These are phyloP conservation scores for Hypoxylon sp. DNA, from an alignment of 2,329 filamentous ascomycete genomes.

Conservation along the genomic window DNA sequence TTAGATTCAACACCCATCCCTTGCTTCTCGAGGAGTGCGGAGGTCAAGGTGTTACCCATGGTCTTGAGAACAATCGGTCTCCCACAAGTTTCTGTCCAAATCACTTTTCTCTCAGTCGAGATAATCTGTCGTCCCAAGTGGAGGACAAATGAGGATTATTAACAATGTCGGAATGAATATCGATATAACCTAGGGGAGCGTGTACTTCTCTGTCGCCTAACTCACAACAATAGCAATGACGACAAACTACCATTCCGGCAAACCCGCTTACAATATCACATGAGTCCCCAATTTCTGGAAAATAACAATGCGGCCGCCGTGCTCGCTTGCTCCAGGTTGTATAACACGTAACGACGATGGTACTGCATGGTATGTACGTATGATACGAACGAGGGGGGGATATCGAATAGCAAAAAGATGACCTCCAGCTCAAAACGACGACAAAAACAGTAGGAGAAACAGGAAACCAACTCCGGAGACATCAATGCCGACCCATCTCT, in stretches of 20 bases:
- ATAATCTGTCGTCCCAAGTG: conserved; percentile 12
- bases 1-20: conserved; percentile 7
- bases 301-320: conserved; percentile 35
- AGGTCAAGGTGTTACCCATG: conserved; percentile 2
- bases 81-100: conserved; percentile 12
- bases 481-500: conserved; percentile 44
- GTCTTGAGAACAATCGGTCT: conserved; percentile 13
- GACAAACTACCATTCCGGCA: conserved; percentile 38
- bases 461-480: conserved; percentile 46
- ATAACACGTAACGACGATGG: conserved; percentile 43
- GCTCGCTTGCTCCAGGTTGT: conserved; percentile 38
- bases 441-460: conserved; percentile 39
- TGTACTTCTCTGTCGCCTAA: conserved; percentile 24
- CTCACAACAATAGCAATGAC: conserved; percentile 19
- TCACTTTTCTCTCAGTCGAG: conserved; percentile 28
- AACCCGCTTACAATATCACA: conserved; percentile 41
- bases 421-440: conserved; percentile 41
- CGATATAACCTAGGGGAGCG: conserved; percentile 32
- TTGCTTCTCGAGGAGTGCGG: conserved; percentile 6
- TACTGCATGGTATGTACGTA: conserved; percentile 44
- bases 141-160: conserved; percentile 21
- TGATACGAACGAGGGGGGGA: conserved; percentile 48
- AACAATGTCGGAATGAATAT: conserved; percentile 28
- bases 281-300: conserved; percentile 29
- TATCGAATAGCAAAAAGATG: conserved; percentile 42